phyloP scores from a whole-genome alignment of 2,329 filamentous ascomycete species.

The Nigrograna mackinnonii region DNA sequence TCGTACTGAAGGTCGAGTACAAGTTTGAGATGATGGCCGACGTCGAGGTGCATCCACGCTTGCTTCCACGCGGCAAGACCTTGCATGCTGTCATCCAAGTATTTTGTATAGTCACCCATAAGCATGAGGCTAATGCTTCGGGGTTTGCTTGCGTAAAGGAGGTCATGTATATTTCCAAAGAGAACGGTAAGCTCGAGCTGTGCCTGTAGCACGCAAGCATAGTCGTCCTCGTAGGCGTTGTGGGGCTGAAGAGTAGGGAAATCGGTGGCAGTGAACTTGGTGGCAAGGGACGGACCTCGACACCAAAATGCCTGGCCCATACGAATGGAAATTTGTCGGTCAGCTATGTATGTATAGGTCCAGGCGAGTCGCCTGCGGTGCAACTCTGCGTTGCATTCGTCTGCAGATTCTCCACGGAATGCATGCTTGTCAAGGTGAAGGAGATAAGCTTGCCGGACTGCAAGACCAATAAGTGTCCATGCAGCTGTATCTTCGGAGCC shows the following conservation, averaged over 20 bases:
- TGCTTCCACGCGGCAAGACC: slow-evolving; percentile 7
- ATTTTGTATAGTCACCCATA: slow-evolving; percentile 10
- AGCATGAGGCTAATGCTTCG: slow-evolving; percentile 9
- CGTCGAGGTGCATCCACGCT: slow-evolving; percentile 3
- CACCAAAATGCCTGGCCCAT: slow-evolving; percentile 13
- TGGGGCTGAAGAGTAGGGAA: slow-evolving; percentile 8
- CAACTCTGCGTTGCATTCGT: slow-evolving; percentile 3
- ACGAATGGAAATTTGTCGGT: slow-evolving; percentile 11
- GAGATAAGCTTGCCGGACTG: slow-evolving; percentile 11
- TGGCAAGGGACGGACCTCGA: slow-evolving; percentile 5
- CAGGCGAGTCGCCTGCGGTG: slow-evolving; percentile 9
- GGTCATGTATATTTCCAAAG: slow-evolving; percentile 11
- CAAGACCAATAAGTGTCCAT: slow-evolving; percentile 9
- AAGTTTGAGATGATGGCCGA: slow-evolving; percentile 5
- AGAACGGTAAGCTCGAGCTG: slow-evolving; percentile 9
- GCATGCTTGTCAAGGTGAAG: slow-evolving; percentile 9
- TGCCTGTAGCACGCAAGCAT: slow-evolving; percentile 8
- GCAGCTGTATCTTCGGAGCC: slow-evolving; percentile 10
- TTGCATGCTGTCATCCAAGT: slow-evolving; percentile 8
- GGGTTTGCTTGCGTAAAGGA: slow-evolving; percentile 9
- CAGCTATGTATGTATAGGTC: slow-evolving; percentile 9
- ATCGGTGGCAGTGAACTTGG: slow-evolving; percentile 9
- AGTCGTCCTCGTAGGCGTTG: slow-evolving; percentile 9
- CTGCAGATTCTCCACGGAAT: slow-evolving; percentile 4
- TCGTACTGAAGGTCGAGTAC: slow-evolving; percentile 7